phyloP scores from a whole-genome alignment of 805 yeast genomes.

The Lipomyces sp. region DNA sequence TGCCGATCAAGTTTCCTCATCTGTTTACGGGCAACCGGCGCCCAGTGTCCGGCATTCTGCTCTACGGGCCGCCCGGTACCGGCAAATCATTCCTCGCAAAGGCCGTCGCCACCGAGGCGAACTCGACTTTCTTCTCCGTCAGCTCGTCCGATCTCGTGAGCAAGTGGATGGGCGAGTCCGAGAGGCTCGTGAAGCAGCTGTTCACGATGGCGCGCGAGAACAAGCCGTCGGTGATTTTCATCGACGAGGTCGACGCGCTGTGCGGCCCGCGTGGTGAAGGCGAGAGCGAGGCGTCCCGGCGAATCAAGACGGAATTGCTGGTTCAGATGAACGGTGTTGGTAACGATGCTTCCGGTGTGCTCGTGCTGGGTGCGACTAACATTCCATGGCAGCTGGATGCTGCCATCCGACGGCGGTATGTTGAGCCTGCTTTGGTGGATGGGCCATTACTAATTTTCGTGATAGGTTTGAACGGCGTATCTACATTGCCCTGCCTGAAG shows the following conservation, averaged over 20 bases:
- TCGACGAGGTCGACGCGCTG: conserved; percentile 96
- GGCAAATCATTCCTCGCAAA: conserved; percentile 96
- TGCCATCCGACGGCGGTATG: conserved; percentile 89
- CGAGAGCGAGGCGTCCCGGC: conserved; percentile 91
- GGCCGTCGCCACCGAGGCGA: conserved; percentile 98
- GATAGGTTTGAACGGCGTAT: conserved; percentile 86
- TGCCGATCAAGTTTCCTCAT: conserved; percentile 95
- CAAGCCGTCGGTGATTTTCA: conserved; percentile 92
- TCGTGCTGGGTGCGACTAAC: conserved; percentile 95
- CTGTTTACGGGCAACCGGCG: conserved; percentile 90
- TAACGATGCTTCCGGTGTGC: conserved; percentile 84
- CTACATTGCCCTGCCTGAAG: conserved; percentile 91
- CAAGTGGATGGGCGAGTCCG: conserved; percentile 99
- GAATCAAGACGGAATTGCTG: conserved; percentile 91
- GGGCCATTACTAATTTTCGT: too few relatives aligned
- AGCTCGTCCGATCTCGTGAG: conserved; percentile 94
- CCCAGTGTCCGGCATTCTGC: conserved; percentile 84
- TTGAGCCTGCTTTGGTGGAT: too few relatives aligned
- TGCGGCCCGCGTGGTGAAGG: conserved; percentile 99
- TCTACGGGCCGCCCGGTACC: conserved; percentile 95
- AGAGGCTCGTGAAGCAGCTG: conserved; percentile 89
- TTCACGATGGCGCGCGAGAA: conserved; percentile 95
- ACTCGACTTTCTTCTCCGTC: conserved; percentile 92
- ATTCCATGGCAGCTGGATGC: conserved; percentile 99
- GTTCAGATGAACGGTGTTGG: conserved; percentile 99